These are phyloP conservation scores for Salix suchowensis DNA, from an alignment of 345 rosid species.

Conservation along the genomic window DNA sequence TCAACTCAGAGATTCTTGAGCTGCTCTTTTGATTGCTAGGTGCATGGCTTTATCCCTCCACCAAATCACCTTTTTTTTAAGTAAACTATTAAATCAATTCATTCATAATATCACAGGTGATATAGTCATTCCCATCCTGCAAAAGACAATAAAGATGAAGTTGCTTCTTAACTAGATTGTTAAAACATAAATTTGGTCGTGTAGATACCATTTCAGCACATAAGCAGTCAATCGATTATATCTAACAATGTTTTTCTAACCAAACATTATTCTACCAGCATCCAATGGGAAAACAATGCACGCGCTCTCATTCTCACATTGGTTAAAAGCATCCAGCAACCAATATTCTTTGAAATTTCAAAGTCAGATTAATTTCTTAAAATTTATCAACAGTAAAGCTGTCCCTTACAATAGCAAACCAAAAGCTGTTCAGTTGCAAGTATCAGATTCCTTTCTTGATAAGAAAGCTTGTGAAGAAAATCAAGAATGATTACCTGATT, in stretches of 20 bases:
- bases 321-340: not conserved
- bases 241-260: too few relatives aligned
- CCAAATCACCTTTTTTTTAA: too few relatives aligned
- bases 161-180: not conserved
- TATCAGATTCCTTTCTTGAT: not conserved
- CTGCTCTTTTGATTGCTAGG: not conserved
- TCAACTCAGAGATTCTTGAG: not conserved
- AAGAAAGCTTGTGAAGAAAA: not conserved
- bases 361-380: not conserved
- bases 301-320: not conserved
- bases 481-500: constrained; percentile 56
- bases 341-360: not conserved
- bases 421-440: not conserved
- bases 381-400: not conserved
- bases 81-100: not conserved
- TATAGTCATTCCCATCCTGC: not conserved
- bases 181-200: not conserved
- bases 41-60: not conserved
- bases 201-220: too few relatives aligned
- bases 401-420: not conserved
- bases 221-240: too few relatives aligned
- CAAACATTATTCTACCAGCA: not conserved
- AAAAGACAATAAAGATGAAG: not conserved
- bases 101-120: not conserved
- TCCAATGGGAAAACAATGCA: not conserved